Evolutionary conservation across 371 early-diverging fungal species (phyloP).

Genomic region (Mortierella sp.): DNA sequence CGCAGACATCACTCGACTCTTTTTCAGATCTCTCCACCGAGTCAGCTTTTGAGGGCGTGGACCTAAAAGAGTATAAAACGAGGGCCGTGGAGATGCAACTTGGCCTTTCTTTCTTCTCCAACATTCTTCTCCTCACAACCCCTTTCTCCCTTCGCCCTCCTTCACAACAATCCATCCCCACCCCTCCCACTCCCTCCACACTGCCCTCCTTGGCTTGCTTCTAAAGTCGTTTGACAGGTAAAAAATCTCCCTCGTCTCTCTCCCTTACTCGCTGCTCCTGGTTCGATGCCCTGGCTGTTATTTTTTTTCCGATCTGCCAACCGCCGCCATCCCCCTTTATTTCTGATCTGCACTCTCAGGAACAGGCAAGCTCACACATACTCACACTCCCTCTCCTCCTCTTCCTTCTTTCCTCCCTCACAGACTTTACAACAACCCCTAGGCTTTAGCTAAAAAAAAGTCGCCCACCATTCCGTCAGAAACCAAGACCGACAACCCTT

Average conservation of each 20-base stretch:
- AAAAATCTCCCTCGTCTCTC: background rate
- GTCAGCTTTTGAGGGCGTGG: background rate
- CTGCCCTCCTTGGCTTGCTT: constrained; percentile 10
- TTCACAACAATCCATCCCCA: background rate
- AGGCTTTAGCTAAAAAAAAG: background rate
- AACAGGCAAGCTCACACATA: background rate
- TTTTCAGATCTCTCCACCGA: background rate
- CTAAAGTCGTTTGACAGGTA: constrained; percentile 12
- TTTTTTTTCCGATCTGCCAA: background rate
- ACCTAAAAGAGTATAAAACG: background rate
- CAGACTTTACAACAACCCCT: constrained; percentile 17
- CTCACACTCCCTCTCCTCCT: too few relatives aligned
- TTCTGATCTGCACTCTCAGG: background rate
- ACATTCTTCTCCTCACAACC: background rate
- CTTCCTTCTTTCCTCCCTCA: background rate
- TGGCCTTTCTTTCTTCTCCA: background rate
- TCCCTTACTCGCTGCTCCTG: background rate
- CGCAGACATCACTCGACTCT: background rate
- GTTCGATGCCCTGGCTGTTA: background rate
- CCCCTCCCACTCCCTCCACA: background rate
- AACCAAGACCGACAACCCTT: constrained; percentile 7
- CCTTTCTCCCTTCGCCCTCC: too few relatives aligned
- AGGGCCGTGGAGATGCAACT: background rate
- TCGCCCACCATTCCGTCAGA: constrained; percentile 15
- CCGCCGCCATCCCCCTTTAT: background rate